These are phyloP conservation scores for Odontarrhena argentea DNA, from an alignment of 345 rosid species.

Conservation along the genomic window DNA sequence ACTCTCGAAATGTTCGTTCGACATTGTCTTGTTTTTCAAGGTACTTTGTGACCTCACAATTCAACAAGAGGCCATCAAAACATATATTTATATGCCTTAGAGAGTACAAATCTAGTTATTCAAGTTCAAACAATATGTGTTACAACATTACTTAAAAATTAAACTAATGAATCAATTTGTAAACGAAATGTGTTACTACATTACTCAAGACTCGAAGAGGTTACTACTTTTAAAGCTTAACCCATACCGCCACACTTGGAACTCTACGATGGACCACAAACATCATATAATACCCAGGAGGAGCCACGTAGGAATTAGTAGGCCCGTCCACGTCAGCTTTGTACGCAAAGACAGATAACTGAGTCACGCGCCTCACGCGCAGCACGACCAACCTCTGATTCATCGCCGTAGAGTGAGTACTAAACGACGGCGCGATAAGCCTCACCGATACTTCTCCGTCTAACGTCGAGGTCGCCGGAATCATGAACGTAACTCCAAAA, in stretches of 20 bases:
- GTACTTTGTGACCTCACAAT: constrained; percentile 10
- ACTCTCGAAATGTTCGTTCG: too few species aligned
- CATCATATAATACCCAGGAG: constrained; percentile 75
- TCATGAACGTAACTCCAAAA: constrained; percentile 49
- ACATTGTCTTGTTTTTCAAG: too few species aligned
- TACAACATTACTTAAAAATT: background rate
- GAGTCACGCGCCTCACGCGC: constrained; percentile 46
- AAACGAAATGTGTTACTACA: too few species aligned
- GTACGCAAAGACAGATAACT: constrained; percentile 46
- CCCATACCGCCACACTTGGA: constrained; percentile 70
- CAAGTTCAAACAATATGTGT: background rate
- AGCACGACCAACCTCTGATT: constrained; percentile 67
- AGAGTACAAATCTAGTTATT: too few species aligned
- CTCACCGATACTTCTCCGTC: constrained; percentile 42
- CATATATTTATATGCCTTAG: too few species aligned
- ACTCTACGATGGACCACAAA: constrained; percentile 63
- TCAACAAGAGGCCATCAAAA: background rate
- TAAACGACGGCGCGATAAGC: constrained; percentile 64
- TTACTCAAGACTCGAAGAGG: too few species aligned
- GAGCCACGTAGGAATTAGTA: constrained; percentile 49
- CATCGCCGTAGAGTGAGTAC: constrained; percentile 71
- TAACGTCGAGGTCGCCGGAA: constrained; percentile 35
- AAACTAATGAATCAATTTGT: constrained; percentile 12
- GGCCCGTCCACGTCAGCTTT: constrained; percentile 57
- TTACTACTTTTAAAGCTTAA: constrained; percentile 45